Percentiles rank a stretch among this genome's conserved stretches.
These are phyloP conservation scores for Myochromella boudieri DNA, from an alignment of 768 basidiomycete genomes.

Conservation along the genomic window DNA sequence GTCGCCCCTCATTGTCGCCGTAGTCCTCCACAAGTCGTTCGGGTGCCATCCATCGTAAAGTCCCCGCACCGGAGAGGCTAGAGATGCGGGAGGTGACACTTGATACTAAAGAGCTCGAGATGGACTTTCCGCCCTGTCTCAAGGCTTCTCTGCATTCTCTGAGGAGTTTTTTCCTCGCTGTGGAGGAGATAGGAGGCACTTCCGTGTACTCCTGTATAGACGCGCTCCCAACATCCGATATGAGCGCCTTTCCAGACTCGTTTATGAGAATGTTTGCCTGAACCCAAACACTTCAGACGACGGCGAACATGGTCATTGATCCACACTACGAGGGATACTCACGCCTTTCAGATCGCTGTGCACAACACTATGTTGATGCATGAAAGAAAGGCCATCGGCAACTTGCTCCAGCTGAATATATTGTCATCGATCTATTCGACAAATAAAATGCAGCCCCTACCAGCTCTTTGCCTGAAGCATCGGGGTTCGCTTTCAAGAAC, in stretches of 20 bases:
- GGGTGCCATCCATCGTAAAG: conserved; percentile 29
- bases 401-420: conserved; percentile 25
- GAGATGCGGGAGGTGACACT: conserved; percentile 10
- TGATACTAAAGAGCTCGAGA: conserved; percentile 1
- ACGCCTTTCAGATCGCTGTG: conserved; percentile 43
- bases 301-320: too few relatives aligned
- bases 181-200: neutral
- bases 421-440: neutral
- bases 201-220: conserved; percentile 4
- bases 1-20: conserved; percentile 4
- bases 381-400: conserved; percentile 25
- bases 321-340: neutral
- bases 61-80: conserved; percentile 20
- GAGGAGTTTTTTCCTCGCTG: neutral
- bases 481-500: conserved; percentile 10
- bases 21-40: conserved; percentile 20
- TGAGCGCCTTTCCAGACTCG: conserved; percentile 9
- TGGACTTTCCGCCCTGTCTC: conserved; percentile 1
- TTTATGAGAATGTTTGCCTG: conserved; percentile 17
- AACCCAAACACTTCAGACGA: too few relatives aligned
- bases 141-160: conserved; percentile 1
- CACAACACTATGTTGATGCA: conserved; percentile 26
- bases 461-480: conserved; percentile 13
- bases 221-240: conserved; percentile 15
- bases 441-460: conserved; percentile 2